A percentile compares a stretch with the other conserved stretches of the same genome.
Conservation (phyloP, 2,329 filamentous ascomycete genomes). For the Beauveria sp. region DNA sequence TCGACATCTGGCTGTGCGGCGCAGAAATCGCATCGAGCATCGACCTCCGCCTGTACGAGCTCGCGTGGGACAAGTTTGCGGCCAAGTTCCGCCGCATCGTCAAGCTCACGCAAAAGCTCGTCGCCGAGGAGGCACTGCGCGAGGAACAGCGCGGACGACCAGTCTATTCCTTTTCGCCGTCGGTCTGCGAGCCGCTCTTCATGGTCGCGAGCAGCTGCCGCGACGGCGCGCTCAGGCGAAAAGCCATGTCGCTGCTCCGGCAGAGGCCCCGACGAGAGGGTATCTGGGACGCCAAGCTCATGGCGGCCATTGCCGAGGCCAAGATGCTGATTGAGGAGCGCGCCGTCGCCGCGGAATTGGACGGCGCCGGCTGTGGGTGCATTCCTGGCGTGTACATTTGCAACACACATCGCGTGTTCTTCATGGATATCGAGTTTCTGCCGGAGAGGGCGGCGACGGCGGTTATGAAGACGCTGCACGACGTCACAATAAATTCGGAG, state of each 20-base stretch:
- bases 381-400: constrained; percentile 1
- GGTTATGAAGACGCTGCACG: constrained; percentile 9
- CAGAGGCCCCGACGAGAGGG: constrained; percentile 9
- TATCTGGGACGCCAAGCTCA: constrained; percentile 11
- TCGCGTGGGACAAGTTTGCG: constrained; percentile 10
- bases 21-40: constrained; percentile 7
- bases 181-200: constrained; percentile 10
- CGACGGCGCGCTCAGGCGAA: neutral
- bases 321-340: constrained; percentile 11
- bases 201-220: constrained; percentile 6
- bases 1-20: constrained; percentile 8
- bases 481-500: neutral
- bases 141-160: constrained; percentile 2
- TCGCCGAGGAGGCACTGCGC: neutral
- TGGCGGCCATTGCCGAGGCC: constrained; percentile 10
- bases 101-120: constrained; percentile 5
- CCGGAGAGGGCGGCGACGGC: constrained; percentile 1
- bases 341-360: neutral
- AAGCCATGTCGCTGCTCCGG: constrained; percentile 7
- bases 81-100: constrained; percentile 1
- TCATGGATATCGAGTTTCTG: constrained; percentile 7
- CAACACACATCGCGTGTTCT: constrained; percentile 8
- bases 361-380: neutral
- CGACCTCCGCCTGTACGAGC: constrained; percentile 6
- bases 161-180: constrained; percentile 7